phyloP scores from a whole-genome alignment of 2,329 filamentous ascomycete species.

The Proliferodiscus dingleyae region DNA sequence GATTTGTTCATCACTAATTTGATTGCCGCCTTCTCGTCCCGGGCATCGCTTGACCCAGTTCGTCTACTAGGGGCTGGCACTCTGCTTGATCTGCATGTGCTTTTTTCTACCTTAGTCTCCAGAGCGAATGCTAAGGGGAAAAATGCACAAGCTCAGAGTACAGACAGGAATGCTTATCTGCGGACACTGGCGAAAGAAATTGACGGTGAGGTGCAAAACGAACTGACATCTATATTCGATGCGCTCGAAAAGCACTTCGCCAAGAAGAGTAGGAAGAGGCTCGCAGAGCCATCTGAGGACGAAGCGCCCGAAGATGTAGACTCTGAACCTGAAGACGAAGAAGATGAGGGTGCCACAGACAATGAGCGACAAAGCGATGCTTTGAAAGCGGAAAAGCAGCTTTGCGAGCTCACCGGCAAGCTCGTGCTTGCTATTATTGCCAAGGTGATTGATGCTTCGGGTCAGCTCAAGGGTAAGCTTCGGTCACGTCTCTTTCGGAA shows the following conservation, averaged over 20 bases:
- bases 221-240: slow-evolving; percentile 73
- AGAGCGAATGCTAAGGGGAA: slow-evolving; percentile 34
- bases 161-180: slow-evolving; percentile 49
- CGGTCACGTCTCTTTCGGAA: slow-evolving; percentile 72
- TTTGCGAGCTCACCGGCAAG: slow-evolving; percentile 82
- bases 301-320: slow-evolving; percentile 67
- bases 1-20: slow-evolving; percentile 57
- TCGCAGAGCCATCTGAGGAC: slow-evolving; percentile 63
- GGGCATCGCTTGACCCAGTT: slow-evolving; percentile 69
- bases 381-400: slow-evolving; percentile 74
- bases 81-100: slow-evolving; percentile 75
- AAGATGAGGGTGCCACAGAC: slow-evolving; percentile 48
- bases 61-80: slow-evolving; percentile 70
- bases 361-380: slow-evolving; percentile 58
- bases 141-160: slow-evolving; percentile 38
- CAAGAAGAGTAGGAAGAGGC: slow-evolving; percentile 58
- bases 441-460: slow-evolving; percentile 64
- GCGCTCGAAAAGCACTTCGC: slow-evolving; percentile 72
- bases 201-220: slow-evolving; percentile 53
- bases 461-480: slow-evolving; percentile 57
- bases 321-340: slow-evolving; percentile 55
- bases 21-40: slow-evolving; percentile 63
- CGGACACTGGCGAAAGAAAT: slow-evolving; percentile 65
- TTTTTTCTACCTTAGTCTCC: slow-evolving; percentile 69
- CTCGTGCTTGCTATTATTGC: slow-evolving; percentile 76